Conservation (phyloP, 805 yeast genomes). For the Kurtzmaniella cleridarum region DNA sequence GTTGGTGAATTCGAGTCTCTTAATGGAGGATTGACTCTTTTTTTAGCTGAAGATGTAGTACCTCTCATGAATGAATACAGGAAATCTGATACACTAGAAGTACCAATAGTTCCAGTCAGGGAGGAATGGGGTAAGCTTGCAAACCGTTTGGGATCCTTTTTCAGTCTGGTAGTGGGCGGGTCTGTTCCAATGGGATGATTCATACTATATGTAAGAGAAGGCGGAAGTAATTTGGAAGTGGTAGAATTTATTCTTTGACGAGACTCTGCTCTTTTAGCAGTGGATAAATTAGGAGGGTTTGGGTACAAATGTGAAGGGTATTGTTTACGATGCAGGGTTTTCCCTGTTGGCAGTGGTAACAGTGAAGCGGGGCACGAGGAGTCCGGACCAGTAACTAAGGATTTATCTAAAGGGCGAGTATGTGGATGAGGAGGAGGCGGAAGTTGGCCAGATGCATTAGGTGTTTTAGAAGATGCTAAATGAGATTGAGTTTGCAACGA, state of each 20-base stretch:
- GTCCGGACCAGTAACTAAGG: no score
- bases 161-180: constrained; percentile 5
- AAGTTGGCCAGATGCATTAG: background rate
- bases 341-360: background rate
- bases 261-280: constrained; percentile 18
- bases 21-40: constrained; percentile 5
- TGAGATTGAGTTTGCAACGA: no score
- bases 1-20: no score
- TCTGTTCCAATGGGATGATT: constrained; percentile 3
- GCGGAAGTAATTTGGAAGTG: constrained; percentile 6
- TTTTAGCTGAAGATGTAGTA: constrained; percentile 32
- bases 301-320: constrained; percentile 18
- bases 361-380: background rate
- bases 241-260: background rate
- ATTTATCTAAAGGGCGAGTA: constrained; percentile 13
- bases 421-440: constrained; percentile 3
- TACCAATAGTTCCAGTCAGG: no score
- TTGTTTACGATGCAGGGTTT: constrained; percentile 10
- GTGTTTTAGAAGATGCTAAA: background rate
- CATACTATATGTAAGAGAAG: constrained; percentile 1
- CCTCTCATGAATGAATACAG: constrained; percentile 36
- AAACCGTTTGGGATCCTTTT: background rate
- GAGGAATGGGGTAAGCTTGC: no score
- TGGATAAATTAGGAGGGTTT: constrained; percentile 9
- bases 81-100: constrained; percentile 7